phyloP scores from a whole-genome alignment of 2,329 filamentous ascomycete species.

The Cadophora sp. region DNA sequence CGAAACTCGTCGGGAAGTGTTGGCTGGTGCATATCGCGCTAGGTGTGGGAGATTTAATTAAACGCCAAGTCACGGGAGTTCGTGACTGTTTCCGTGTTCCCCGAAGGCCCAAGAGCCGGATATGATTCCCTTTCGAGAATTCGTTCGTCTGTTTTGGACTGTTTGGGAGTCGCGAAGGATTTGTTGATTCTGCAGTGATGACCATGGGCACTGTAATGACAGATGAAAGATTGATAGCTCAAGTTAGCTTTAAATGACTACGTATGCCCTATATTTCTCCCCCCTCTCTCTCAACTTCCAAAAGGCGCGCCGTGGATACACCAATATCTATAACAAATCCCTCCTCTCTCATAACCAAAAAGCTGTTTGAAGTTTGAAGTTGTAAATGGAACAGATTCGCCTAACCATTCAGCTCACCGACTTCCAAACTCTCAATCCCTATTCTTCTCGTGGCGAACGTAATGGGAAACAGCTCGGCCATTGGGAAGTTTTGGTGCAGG shows the following conservation, averaged over 20 bases:
- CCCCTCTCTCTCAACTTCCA: background rate
- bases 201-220: no score
- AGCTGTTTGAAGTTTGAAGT: background rate
- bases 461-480: background rate
- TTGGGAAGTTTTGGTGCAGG: background rate
- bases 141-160: background rate
- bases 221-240: no score
- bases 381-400: background rate
- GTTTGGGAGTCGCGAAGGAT: background rate
- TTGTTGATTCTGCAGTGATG: no score
- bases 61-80: constrained; percentile 11
- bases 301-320: no score
- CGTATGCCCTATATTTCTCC: background rate
- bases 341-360: background rate
- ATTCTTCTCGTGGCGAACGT: background rate
- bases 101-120: background rate
- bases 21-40: background rate
- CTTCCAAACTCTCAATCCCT: background rate
- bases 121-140: background rate
- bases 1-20: background rate
- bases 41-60: background rate
- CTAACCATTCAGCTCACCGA: background rate
- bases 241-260: background rate
- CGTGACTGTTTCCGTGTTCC: background rate
- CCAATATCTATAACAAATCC: no score